Percentiles rank a stretch among this genome's conserved stretches.
phyloP scores from a whole-genome alignment of 768 basidiomycete species.

The Kwoniella dejecticola region DNA sequence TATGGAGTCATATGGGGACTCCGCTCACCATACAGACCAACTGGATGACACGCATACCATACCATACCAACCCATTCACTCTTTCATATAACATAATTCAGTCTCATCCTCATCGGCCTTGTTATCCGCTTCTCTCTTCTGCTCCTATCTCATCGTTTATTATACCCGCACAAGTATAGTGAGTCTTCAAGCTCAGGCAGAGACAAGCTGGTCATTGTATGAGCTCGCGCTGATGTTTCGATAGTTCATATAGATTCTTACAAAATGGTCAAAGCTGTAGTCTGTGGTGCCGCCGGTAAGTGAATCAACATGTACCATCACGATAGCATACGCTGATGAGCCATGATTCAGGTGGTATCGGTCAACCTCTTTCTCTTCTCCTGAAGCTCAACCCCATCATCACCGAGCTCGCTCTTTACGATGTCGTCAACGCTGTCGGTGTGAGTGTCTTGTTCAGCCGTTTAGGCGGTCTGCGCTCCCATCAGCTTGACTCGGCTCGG shows the following conservation, averaged over 20 bases:
- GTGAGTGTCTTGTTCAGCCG: slow-evolving; percentile 55
- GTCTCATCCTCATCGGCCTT: background rate
- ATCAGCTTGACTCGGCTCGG: background rate
- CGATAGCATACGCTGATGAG: background rate
- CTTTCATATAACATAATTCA: background rate
- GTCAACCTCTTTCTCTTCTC: slow-evolving; percentile 91
- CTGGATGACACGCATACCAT: background rate
- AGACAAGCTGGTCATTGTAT: too few relatives aligned
- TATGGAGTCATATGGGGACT: slow-evolving; percentile 6
- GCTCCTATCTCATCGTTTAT: background rate
- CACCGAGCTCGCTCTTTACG: slow-evolving; percentile 79
- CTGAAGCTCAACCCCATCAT: slow-evolving; percentile 92
- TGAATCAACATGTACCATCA: slow-evolving; percentile 20
- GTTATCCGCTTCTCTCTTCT: slow-evolving; percentile 1
- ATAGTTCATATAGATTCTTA: slow-evolving; percentile 5
- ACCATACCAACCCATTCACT: too few relatives aligned
- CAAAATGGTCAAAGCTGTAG: slow-evolving; percentile 79
- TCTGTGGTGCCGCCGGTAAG: slow-evolving; percentile 90
- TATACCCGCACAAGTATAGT: slow-evolving; percentile 4
- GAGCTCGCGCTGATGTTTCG: background rate
- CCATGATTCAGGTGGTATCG: slow-evolving; percentile 70
- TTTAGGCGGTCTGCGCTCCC: background rate
- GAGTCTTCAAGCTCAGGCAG: background rate
- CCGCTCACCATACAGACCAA: background rate
- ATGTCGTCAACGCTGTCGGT: slow-evolving; percentile 93